These are phyloP conservation scores for Fusarium sp. DNA, from an alignment of 2,329 filamentous ascomycete species.

Conservation along the genomic window DNA sequence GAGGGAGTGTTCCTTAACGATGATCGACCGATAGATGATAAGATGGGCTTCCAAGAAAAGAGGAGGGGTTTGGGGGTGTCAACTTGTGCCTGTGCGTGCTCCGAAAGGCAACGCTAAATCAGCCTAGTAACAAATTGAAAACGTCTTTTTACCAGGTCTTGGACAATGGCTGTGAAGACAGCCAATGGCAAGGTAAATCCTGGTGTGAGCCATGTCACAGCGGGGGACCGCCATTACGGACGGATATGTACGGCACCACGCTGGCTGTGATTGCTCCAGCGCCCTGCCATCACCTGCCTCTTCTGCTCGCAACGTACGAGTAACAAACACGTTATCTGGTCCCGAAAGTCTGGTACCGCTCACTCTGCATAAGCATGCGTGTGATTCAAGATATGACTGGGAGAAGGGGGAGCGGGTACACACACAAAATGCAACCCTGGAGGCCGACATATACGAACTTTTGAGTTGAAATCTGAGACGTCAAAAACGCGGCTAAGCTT, in stretches of 20 bases:
- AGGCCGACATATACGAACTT: conserved; percentile 41
- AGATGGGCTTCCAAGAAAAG: conserved; percentile 18
- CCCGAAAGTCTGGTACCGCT: conserved; percentile 48
- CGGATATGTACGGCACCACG: conserved; percentile 19
- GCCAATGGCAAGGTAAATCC: conserved; percentile 14
- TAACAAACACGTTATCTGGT: conserved; percentile 35
- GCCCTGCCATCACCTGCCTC: conserved; percentile 26
- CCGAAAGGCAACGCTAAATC: conserved; percentile 20
- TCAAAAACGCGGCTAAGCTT: conserved; percentile 37
- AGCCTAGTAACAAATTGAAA: conserved; percentile 28
- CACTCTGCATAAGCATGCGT: conserved; percentile 43
- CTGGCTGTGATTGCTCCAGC: conserved; percentile 28
- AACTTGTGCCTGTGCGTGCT: conserved; percentile 20
- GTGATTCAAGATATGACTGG: conserved; percentile 32
- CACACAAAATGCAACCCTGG: conserved; percentile 28
- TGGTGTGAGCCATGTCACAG: conserved; percentile 16
- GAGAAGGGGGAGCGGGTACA: conserved; percentile 20
- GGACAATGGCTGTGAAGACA: conserved; percentile 6
- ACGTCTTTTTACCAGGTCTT: conserved; percentile 22
- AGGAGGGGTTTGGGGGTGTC: conserved; percentile 17
- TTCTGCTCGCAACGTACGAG: conserved; percentile 42
- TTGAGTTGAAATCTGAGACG: conserved; percentile 39
- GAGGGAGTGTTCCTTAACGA: conserved; percentile 29
- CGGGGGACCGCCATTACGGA: conserved; percentile 16
- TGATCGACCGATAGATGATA: conserved; percentile 43